phyloP scores from a whole-genome alignment of 306 rosid species.

The Begonia loranthoides region DNA sequence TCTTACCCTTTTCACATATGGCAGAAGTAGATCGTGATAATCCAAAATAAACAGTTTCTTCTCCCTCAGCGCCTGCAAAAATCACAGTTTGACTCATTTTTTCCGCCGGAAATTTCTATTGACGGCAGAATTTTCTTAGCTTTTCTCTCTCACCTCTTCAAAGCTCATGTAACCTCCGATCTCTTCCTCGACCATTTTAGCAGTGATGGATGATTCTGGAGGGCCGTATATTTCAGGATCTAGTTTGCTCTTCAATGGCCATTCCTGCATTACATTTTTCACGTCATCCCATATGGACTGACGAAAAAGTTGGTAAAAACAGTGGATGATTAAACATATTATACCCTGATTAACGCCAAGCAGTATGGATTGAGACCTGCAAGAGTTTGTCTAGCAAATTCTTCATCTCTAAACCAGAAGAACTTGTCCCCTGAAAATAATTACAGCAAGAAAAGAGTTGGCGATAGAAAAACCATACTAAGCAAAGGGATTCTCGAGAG shows the following conservation, averaged over 20 bases:
- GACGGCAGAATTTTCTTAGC: too few relatives aligned
- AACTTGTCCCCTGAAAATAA: constrained; percentile 21
- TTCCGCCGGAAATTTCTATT: too few relatives aligned
- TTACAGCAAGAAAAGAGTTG: neutral
- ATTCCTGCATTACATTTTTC: constrained; percentile 32
- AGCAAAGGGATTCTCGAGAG: neutral
- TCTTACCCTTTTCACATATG: constrained; percentile 23
- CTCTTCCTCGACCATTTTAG: constrained; percentile 39
- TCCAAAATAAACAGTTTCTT: constrained; percentile 24
- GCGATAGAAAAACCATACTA: neutral
- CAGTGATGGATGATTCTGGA: constrained; percentile 48
- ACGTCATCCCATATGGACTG: too few relatives aligned
- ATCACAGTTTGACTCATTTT: too few relatives aligned
- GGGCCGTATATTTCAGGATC: constrained; percentile 63
- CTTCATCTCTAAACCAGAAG: constrained; percentile 30
- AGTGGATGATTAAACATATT: too few relatives aligned
- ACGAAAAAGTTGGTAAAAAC: too few relatives aligned
- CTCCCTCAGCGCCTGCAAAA: constrained; percentile 14
- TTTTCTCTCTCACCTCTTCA: constrained; percentile 32
- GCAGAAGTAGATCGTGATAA: constrained; percentile 21
- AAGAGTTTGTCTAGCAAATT: constrained; percentile 36
- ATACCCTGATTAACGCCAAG: constrained; percentile 5
- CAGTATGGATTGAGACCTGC: constrained; percentile 35
- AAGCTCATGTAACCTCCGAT: constrained; percentile 30
- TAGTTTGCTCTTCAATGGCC: constrained; percentile 81